A percentile compares a stretch with the other conserved stretches of the same genome.
phyloP scores from a whole-genome alignment of 345 rosid genomes.

The Carallia pectinifolia region DNA sequence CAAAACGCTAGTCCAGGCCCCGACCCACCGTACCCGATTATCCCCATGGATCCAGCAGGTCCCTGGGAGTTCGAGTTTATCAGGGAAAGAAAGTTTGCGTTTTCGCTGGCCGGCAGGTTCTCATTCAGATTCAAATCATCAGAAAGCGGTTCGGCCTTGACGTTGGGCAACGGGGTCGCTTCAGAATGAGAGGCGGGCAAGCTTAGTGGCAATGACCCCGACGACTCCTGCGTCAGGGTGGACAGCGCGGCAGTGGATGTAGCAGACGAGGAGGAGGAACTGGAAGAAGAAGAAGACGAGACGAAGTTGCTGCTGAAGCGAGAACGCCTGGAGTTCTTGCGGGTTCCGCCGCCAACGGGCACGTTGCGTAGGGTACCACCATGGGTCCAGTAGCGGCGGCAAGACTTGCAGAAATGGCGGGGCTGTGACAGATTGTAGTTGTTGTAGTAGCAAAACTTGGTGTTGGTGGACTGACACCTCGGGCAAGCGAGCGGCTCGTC shows the following conservation, averaged over 20 bases:
- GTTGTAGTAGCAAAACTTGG: constrained; percentile 69
- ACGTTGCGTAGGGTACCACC: constrained; percentile 71
- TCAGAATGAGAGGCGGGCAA: too few species aligned
- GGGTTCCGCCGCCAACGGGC: constrained; percentile 63
- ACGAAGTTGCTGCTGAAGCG: constrained; percentile 23
- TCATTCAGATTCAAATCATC: constrained; percentile 31
- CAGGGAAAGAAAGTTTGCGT: constrained; percentile 24
- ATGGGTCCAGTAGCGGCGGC: constrained; percentile 74
- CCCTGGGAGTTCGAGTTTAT: constrained; percentile 18
- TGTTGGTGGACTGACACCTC: constrained; percentile 49
- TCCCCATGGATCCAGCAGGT: constrained; percentile 22
- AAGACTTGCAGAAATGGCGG: constrained; percentile 66
- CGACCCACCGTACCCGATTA: constrained; percentile 24
- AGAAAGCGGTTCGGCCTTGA: not conserved
- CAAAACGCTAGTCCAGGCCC: constrained; percentile 28
- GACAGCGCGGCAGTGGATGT: constrained; percentile 14
- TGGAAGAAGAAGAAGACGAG: constrained; percentile 29
- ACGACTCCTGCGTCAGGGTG: constrained; percentile 22
- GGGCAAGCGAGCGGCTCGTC: constrained; percentile 52
- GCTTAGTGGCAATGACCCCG: constrained; percentile 12
- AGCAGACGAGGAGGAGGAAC: not conserved
- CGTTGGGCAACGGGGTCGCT: too few species aligned
- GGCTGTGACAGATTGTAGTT: constrained; percentile 69
- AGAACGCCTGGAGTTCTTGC: constrained; percentile 50
- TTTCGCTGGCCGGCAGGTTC: constrained; percentile 12